Base-by-base conservation (phyloP, 2,329 filamentous ascomycete genomes). In the Cercospora nicotianae region DNA sequence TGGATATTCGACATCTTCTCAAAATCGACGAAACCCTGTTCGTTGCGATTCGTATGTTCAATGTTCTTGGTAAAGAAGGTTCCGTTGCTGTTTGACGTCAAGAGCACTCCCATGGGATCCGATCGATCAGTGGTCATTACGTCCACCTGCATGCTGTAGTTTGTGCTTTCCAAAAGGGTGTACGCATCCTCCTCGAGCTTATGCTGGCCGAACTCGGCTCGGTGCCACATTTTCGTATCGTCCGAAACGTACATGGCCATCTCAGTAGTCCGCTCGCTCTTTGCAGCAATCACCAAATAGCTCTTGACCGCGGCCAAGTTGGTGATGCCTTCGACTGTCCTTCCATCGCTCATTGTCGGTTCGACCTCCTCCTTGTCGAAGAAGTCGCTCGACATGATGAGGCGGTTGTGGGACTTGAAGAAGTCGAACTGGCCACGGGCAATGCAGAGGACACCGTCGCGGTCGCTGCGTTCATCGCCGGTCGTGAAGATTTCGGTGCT, bases 121-220 rank as follows among this genome's bases (percentile, higher is more conserved):
- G 58, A 55, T 7, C 70, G 67, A 31, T 68, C 72, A 10, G 85
- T 85, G 1, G 90, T 92, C 86, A 94, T 90, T 70, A 98, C 94
- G 79, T 98, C 94, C 65, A 99, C 89, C 80, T 98, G 94, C 74
- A 99, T 93, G 82, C 94, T 97, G 83, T 99, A 97, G 77, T 97
- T 94, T 51, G 95, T 98, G 75, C 94, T 95, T 81, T 98, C 94
- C 48, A 99, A 85, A 59, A 99, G 87, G 0, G 95, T 99, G 79
- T 97, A 99, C 2, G 92, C 92, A 74, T 88, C 86, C 77, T 94
- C 88, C 77, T 97, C 91, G 69, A 93, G 86, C 75, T 94, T 92
- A 79, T 97, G 93, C 69, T 91, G 90, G 55, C 89, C 88, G 79
- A 99, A 98, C 76, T 96, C 88, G 67, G 94, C 94, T 63, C 93